phyloP scores from a whole-genome alignment of 192 early-diverging fungal genomes.

The Coemansia sp. region DNA sequence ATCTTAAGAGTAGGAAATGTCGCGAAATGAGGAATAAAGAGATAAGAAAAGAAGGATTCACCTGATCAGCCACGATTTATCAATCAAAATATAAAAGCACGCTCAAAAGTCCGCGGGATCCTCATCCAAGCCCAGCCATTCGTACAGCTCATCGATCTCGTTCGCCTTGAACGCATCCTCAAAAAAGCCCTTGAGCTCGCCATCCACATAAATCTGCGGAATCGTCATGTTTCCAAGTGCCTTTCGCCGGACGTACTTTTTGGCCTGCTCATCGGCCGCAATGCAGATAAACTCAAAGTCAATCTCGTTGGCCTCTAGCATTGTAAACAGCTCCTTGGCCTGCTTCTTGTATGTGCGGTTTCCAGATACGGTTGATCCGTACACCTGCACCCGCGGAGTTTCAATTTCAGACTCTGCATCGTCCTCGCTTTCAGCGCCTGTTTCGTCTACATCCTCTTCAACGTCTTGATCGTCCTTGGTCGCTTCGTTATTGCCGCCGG shows the following conservation, averaged over 20 bases:
- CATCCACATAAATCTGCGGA: conserved; percentile 56
- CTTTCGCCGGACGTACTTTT: conserved; percentile 55
- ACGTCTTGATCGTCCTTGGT: background rate
- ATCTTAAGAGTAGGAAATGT: background rate
- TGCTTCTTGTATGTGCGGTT: conserved; percentile 53
- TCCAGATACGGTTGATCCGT: conserved; percentile 51
- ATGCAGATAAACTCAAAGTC: conserved; percentile 58
- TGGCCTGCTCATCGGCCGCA: conserved; percentile 55
- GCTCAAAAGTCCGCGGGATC: conserved; percentile 41
- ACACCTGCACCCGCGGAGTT: conserved; percentile 48
- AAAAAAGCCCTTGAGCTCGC: conserved; percentile 52
- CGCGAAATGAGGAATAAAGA: background rate
- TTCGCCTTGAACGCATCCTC: conserved; percentile 55
- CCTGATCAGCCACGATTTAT: background rate
- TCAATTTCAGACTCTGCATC: conserved; percentile 9
- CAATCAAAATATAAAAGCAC: background rate
- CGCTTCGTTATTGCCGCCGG: conserved; percentile 1
- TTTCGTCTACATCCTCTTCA: background rate
- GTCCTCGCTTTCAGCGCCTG: background rate
- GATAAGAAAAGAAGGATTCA: background rate
- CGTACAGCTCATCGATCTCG: conserved; percentile 51
- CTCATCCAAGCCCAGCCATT: conserved; percentile 55
- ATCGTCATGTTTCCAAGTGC: conserved; percentile 51
- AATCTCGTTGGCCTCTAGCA: conserved; percentile 52
- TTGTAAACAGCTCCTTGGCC: conserved; percentile 44